Evolutionary conservation across 345 rosid species (phyloP), one percentile per base, ranked within the genome.

Genomic region (Citrus hindsii): DNA sequence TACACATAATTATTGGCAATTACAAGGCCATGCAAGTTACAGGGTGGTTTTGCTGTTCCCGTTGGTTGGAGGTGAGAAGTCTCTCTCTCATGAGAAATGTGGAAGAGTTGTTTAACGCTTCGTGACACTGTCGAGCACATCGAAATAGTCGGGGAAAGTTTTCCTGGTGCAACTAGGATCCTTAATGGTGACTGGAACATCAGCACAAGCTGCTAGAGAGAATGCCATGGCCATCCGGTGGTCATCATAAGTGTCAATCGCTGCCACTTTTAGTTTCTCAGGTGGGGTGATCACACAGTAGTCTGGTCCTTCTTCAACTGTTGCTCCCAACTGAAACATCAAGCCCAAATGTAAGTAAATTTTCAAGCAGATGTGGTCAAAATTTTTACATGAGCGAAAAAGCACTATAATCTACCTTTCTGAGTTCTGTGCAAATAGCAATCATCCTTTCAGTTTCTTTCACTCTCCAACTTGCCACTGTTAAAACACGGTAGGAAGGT

Each of bases 401-500:
- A 22, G 60, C 37, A 51, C 24, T n/a, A 19, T 56, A 65, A 69
- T 9, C 79, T 69, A 92, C 99, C 96, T 94, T 94, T 82, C 94
- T 76, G 46, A 97, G 93, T 74, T 97, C 99, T 5, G 98, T 97
- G 92, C 97, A 97, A 77, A 97, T 84, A 5, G 99, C 98, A 76
- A 97, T 87, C 99, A 97, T 97, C 48, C 98, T 82, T 81, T 97
- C 98, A 0, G 98, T 97, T 84, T 97, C 99, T 84, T 97, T 97
- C 80, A 94, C 99, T 81, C 99, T 90, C 99, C 99, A 94, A 83
- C 99, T 97, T 62, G 98, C 98, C 87, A 97, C 98, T 97, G 85
- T 40, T 76, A 62, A 51, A 7, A 73, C 30, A 38, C 3, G 40
- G 16, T 46, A 38, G 8, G 69, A 55, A 35, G 55, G 27, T 19